These are phyloP conservation scores for Saccharomycopsis fermentans DNA, from an alignment of 805 yeast species.

Conservation along the genomic window DNA sequence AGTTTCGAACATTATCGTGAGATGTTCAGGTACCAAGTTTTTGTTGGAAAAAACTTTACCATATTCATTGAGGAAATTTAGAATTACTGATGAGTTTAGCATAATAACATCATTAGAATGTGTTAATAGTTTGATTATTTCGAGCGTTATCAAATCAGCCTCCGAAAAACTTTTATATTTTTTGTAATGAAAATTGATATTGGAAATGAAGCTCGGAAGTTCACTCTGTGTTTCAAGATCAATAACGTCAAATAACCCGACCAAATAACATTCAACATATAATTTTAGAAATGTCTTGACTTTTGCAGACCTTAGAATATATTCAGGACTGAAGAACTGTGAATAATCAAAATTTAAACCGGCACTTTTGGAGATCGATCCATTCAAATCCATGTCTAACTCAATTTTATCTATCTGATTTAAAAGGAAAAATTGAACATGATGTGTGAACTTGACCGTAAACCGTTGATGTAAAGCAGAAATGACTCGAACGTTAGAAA, in stretches of 20 bases:
- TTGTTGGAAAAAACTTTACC: background rate
- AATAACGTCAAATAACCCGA: slow-evolving; percentile 43
- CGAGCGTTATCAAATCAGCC: background rate
- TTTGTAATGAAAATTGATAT: background rate
- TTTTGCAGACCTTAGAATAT: slow-evolving; percentile 29
- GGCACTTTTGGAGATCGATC: background rate
- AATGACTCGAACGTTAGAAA: slow-evolving; percentile 55
- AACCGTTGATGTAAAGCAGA: slow-evolving; percentile 76
- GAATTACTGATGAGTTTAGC: slow-evolving; percentile 23
- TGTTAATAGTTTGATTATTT: background rate
- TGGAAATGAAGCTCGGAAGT: slow-evolving; percentile 3
- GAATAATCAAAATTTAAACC: background rate
- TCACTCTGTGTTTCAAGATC: slow-evolving; percentile 29
- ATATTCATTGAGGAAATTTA: slow-evolving; percentile 40
- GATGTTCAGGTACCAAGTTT: background rate
- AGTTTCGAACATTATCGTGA: background rate
- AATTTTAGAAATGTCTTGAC: slow-evolving; percentile 41
- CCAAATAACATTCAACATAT: slow-evolving; percentile 46
- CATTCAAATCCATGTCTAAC: background rate
- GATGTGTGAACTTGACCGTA: slow-evolving; percentile 39
- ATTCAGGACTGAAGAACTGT: slow-evolving; percentile 25
- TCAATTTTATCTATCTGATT: background rate
- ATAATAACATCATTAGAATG: background rate
- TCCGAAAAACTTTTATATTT: background rate
- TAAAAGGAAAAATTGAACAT: slow-evolving; percentile 29